Evolutionary conservation across 169 alveolate species (phyloP).

Genomic region (Hepatocystis sp.): DNA sequence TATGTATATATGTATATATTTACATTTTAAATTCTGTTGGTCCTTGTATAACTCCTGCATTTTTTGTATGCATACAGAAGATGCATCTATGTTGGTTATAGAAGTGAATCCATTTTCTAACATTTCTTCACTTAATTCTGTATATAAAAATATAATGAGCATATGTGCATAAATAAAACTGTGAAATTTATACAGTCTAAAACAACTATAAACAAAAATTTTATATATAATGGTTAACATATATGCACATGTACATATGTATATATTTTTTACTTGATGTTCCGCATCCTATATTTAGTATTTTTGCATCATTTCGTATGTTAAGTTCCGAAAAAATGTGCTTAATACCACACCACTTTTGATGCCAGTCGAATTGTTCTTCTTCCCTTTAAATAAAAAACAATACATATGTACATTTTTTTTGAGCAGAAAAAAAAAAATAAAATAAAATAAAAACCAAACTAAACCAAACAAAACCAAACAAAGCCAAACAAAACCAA

Average conservation of each 20-base stretch:
- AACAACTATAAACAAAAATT: no score
- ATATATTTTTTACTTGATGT: slow-evolving; percentile 52
- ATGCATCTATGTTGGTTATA: slow-evolving; percentile 73
- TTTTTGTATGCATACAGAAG: slow-evolving; percentile 60
- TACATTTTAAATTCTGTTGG: slow-evolving; percentile 69
- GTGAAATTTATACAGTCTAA: no score
- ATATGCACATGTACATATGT: slow-evolving; percentile 12
- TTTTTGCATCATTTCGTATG: slow-evolving; percentile 52
- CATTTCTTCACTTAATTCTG: slow-evolving; percentile 72
- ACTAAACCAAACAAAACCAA: no score
- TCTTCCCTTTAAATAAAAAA: slow-evolving; percentile 47
- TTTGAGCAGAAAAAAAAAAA: slow-evolving; percentile 8
- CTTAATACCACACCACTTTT: slow-evolving; percentile 70
- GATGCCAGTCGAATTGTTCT: slow-evolving; percentile 76
- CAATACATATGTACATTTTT: neutral
- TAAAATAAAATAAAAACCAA: neutral
- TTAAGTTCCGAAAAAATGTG: slow-evolving; percentile 54
- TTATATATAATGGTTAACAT: neutral
- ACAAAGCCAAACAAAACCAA: no score
- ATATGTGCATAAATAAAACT: no score
- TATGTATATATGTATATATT: neutral
- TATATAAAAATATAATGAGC: neutral
- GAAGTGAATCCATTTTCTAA: slow-evolving; percentile 51
- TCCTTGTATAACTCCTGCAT: slow-evolving; percentile 57
- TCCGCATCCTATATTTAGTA: slow-evolving; percentile 65